Base-by-base conservation (phyloP, 495 filamentous ascomycete genomes). In the Penicillium cinerascens region DNA sequence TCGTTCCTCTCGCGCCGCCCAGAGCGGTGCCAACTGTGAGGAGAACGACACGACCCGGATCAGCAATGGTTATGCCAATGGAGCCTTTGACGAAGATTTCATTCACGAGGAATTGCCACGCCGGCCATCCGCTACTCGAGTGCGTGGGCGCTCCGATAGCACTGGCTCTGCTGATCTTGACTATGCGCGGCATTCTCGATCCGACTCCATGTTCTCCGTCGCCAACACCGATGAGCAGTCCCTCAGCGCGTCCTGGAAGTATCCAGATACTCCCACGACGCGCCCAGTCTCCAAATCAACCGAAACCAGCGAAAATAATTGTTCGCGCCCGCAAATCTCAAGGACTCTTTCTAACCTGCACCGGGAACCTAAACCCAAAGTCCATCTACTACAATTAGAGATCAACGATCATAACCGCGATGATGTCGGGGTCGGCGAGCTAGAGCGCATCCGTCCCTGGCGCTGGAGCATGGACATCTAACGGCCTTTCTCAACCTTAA, bases 391-490 rank as follows among this genome's bases (percentile, higher is more conserved):
- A n/a, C 74, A 71, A 18, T 26, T 77, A 39, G 72, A 75, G 59
- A 69, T 77, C 51, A 72, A 68, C 40, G 70, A 75, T 42, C 60
- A 68, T 3, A 13, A 39, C 23, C 57, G 57, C 53, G 65, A 71
- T 22, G 70, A 75, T 35, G 46, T 75, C 35, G 67, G 49, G 9
- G 36, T 70, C 40, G 72, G 72, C 22, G 62, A 74, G 41, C 54
- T 75, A 16, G 69, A 77, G 59, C 69, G 59, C 35, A 59, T 73
- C 42, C 71, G 70, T 21, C 72, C 72, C 1, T 75, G 68, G 67
- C 70, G 74, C 52, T 77, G 74, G 74, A 77, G 74, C 49, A 76
- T 77, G 72, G 74, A 77, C 47, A 70, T 77, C 25, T 77, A 58
- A 67, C 23, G 2, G 20, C 38, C 26, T 16, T 35, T 43, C 16